Base-by-base conservation (phyloP, 306 rosid genomes). In the Glycine soja region DNA sequence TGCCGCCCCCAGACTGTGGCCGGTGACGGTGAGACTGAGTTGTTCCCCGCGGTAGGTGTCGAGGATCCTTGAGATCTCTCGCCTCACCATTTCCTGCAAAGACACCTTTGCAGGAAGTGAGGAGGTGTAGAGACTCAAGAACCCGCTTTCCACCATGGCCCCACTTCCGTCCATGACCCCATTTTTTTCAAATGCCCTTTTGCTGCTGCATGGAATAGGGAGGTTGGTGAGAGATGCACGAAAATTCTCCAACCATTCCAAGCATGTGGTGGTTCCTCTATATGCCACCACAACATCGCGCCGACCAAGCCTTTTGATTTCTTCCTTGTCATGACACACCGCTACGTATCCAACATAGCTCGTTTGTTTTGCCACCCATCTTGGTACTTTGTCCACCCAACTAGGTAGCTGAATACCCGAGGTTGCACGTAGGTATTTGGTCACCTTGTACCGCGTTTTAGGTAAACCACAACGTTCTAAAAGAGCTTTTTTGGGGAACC, bases 1-100 rank as follows among this genome's bases (percentile, higher is more conserved):
- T 4, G 95, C 95, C 0, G 95, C 95, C 0, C 97, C 97, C 2
- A 90, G 82, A 51, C 97, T 92, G 15, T 92, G 97, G 3, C 95
- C 97, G 0, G 95, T 92, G 84, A 92, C 76, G 4, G 97, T 92
- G 14, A 92, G 1, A 70, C 97, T 92, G 3, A 92, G 43, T 0
- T 89, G 82, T 69, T 89, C 88, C 3, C 82, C 82, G 0, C 73
- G 71, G n/a, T 92, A 91, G 0, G 86, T 40, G 2, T 62, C 10
- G 13, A 92, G 74, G 1, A 92, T 57, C 7, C 82, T 15, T 0
- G 65, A 10, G 4, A 92, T 81, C 61, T 92, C 97, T 10, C 80
- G 53, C 0, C 72, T 84, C 13, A 92, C 63, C 88, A 83, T 89
- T 24, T 84, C 61, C 65, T 85, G 92, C 59, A 92, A 59, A 0